Percentiles rank a stretch among this genome's conserved stretches.
Conservation (phyloP, 768 basidiomycete species). For the Pleurotus pulmonarius region DNA sequence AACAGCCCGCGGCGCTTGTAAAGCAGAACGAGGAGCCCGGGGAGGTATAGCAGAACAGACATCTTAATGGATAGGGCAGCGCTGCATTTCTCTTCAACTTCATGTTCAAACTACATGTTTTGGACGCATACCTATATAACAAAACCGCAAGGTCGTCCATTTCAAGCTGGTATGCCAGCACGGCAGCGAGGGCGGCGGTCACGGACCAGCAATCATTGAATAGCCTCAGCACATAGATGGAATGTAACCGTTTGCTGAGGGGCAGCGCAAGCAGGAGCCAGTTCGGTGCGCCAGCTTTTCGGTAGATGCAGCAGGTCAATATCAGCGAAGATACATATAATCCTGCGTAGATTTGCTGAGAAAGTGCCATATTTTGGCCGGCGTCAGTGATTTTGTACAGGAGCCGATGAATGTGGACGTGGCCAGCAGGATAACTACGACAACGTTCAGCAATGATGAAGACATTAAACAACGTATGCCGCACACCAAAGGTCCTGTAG, state of each 20-base stretch:
- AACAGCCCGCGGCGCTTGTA: conserved; percentile 69
- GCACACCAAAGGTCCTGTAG: conserved; percentile 92
- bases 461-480: conserved; percentile 13
- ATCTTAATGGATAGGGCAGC: conserved; percentile 91
- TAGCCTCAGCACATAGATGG: conserved; percentile 84
- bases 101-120: no score
- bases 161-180: conserved; percentile 59
- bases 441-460: conserved; percentile 1
- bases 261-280: conserved; percentile 71
- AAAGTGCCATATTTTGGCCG: conserved; percentile 55
- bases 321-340: conserved; percentile 70
- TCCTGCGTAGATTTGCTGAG: conserved; percentile 75
- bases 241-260: conserved; percentile 91
- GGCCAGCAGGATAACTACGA: conserved; percentile 89
- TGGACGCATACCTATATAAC: conserved; percentile 62
- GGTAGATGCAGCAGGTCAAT: conserved; percentile 68
- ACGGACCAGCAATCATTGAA: conserved; percentile 96
- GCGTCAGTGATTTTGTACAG: conserved; percentile 61
- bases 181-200: conserved; percentile 58
- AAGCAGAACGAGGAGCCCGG: conserved; percentile 78
- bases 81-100: conserved; percentile 30
- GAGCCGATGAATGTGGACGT: conserved; percentile 76
- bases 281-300: conserved; percentile 60
- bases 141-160: conserved; percentile 60
- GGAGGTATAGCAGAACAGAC: conserved; percentile 88